Evolutionary conservation across 176 grass and related monocot species (phyloP).

Genomic region (Cenchrus americanus): DNA sequence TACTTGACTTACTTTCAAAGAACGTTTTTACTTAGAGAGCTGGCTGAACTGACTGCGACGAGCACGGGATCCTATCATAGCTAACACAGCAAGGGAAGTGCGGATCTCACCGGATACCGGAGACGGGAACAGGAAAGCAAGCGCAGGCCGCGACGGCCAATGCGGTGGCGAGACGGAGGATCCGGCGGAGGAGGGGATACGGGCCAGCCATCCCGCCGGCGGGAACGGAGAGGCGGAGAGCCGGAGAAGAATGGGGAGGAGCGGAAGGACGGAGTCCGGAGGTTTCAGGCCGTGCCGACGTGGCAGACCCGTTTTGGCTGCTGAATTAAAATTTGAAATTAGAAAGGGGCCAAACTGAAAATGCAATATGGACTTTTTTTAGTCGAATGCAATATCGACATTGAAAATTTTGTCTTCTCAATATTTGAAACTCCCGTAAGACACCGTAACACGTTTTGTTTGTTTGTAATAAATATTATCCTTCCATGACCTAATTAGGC

Average conservation of each 20-base stretch:
- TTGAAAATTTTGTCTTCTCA: too few relatives aligned
- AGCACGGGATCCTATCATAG: not conserved
- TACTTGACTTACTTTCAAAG: not conserved
- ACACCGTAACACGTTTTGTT: too few relatives aligned
- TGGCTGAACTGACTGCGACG: not conserved
- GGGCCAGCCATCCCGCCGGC: not conserved
- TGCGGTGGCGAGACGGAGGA: not conserved
- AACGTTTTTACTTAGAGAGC: not conserved
- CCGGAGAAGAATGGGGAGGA: not conserved
- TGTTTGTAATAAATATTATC: too few relatives aligned
- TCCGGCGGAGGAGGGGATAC: not conserved
- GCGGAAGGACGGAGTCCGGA: not conserved
- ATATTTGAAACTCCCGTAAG: too few relatives aligned
- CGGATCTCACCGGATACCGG: conserved; percentile 55
- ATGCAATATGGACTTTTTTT: not conserved
- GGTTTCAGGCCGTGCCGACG: not conserved
- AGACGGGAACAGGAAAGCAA: conserved; percentile 15
- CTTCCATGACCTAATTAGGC: too few relatives aligned
- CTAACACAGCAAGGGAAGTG: not conserved
- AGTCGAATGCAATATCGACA: too few relatives aligned
- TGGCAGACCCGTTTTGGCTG: not conserved
- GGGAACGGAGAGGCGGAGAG: not conserved
- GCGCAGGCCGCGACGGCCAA: not conserved
- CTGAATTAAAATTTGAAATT: not conserved
- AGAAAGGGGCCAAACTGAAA: not conserved